These are phyloP conservation scores for Ceratobasidium sp. DNA, from an alignment of 1,284 basidiomycete genomes.

Conservation along the genomic window DNA sequence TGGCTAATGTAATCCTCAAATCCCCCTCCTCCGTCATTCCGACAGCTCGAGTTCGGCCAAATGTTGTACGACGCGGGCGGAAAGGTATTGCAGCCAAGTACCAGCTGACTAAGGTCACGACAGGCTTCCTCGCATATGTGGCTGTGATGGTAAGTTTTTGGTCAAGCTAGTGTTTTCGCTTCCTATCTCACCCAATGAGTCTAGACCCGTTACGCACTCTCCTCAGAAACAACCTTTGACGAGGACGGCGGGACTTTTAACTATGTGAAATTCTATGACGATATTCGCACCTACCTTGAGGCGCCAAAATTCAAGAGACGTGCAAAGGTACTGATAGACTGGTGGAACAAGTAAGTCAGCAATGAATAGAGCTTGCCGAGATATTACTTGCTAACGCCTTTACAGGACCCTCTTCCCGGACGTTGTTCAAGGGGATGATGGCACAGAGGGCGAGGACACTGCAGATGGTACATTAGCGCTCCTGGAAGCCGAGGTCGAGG, in stretches of 20 bases:
- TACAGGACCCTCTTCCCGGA: background rate
- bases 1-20: background rate
- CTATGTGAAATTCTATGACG: background rate
- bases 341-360: conserved; percentile 1
- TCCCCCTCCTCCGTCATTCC: background rate
- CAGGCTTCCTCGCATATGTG: background rate
- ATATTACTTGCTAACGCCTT: background rate
- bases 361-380: too few relatives aligned
- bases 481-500: background rate
- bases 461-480: background rate
- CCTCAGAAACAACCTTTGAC: background rate
- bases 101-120: background rate
- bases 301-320: background rate
- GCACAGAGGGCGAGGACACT: background rate
- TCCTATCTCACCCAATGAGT: background rate
- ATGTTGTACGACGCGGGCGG: background rate
- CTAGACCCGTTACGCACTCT: background rate
- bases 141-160: too few relatives aligned
- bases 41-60: background rate
- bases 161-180: background rate
- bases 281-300: background rate
- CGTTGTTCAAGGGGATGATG: background rate
- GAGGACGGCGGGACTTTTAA: background rate
- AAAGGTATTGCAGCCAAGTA: background rate
- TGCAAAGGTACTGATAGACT: background rate